Evolutionary conservation across 2,329 filamentous ascomycete genomes (phyloP).

Genomic region (Aspergillus arachidicola): DNA sequence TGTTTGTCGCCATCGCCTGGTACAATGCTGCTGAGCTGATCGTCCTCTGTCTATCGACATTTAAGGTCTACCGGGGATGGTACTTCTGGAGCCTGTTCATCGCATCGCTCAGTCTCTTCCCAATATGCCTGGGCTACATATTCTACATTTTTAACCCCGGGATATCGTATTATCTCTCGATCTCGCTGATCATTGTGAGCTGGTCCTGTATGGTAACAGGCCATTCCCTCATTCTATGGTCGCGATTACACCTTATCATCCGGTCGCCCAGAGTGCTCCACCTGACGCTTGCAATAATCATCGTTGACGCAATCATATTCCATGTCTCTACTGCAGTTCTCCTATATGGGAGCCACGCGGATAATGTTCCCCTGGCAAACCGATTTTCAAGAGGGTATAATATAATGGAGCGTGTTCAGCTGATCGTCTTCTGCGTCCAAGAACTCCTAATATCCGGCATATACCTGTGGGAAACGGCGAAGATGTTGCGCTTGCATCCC

Average conservation of each 20-base stretch:
- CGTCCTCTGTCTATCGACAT: conserved; percentile 36
- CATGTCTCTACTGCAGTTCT: conserved; percentile 57
- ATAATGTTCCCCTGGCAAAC: neutral
- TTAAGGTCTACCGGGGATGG: conserved; percentile 35
- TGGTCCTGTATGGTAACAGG: conserved; percentile 63
- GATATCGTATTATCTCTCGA: conserved; percentile 31
- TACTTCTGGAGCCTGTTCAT: conserved; percentile 44
- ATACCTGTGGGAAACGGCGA: conserved; percentile 55
- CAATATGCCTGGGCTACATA: conserved; percentile 38
- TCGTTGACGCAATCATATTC: conserved; percentile 55
- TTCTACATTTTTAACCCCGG: conserved; percentile 36
- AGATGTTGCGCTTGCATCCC: conserved; percentile 39
- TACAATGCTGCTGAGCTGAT: conserved; percentile 50
- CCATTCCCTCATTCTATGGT: conserved; percentile 63
- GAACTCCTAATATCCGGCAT: conserved; percentile 49
- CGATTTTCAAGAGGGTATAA: conserved; percentile 37
- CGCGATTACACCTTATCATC: conserved; percentile 61
- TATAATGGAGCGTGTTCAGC: conserved; percentile 44
- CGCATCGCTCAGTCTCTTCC: conserved; percentile 33
- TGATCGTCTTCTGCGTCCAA: conserved; percentile 45
- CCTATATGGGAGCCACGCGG: conserved; percentile 45
- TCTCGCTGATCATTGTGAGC: conserved; percentile 51
- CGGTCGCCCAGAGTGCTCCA: conserved; percentile 50
- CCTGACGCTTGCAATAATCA: conserved; percentile 58
- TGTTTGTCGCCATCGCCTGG: conserved; percentile 38